Conservation (phyloP, 1,139 yeast genomes). For the Debaryomyces sp. region DNA sequence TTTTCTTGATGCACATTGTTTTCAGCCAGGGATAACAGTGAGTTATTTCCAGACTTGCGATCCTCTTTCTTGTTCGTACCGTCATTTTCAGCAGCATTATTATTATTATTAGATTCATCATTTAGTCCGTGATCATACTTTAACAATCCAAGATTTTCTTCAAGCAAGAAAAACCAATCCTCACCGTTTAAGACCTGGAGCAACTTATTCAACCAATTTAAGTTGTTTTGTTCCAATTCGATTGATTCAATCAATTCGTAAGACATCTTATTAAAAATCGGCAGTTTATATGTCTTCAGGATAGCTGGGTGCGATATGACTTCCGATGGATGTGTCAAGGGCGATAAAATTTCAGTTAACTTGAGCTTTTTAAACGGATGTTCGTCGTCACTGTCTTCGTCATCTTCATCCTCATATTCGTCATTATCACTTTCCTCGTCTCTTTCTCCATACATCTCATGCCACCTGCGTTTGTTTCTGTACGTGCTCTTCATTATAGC, state of each 20-base stretch:
- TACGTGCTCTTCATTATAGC: slow-evolving; percentile 30
- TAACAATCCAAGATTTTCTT: slow-evolving; percentile 65
- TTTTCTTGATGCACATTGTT: neutral
- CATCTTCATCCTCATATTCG: slow-evolving; percentile 23
- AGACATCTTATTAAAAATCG: slow-evolving; percentile 57
- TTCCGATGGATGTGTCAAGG: slow-evolving; percentile 81
- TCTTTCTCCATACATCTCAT: slow-evolving; percentile 24
- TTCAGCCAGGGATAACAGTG: slow-evolving; percentile 22
- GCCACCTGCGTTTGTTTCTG: slow-evolving; percentile 43
- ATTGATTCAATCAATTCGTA: slow-evolving; percentile 73
- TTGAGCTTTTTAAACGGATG: slow-evolving; percentile 41
- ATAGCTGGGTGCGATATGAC: slow-evolving; percentile 72
- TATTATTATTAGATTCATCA: slow-evolving; percentile 23
- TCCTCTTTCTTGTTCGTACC: slow-evolving; percentile 25
- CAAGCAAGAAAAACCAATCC: slow-evolving; percentile 70
- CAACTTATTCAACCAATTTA: slow-evolving; percentile 67
- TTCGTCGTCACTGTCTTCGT: slow-evolving; percentile 27
- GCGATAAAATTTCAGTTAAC: slow-evolving; percentile 64
- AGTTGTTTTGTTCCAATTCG: slow-evolving; percentile 77
- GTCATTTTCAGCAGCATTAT: slow-evolving; percentile 51
- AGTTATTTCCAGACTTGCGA: slow-evolving; percentile 44
- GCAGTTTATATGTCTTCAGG: slow-evolving; percentile 61
- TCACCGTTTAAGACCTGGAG: slow-evolving; percentile 85
- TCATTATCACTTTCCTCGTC: slow-evolving; percentile 12
- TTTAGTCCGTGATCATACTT: slow-evolving; percentile 67